Base-by-base conservation (phyloP, 2,329 filamentous ascomycete species). In the Trichoderma sp. region DNA sequence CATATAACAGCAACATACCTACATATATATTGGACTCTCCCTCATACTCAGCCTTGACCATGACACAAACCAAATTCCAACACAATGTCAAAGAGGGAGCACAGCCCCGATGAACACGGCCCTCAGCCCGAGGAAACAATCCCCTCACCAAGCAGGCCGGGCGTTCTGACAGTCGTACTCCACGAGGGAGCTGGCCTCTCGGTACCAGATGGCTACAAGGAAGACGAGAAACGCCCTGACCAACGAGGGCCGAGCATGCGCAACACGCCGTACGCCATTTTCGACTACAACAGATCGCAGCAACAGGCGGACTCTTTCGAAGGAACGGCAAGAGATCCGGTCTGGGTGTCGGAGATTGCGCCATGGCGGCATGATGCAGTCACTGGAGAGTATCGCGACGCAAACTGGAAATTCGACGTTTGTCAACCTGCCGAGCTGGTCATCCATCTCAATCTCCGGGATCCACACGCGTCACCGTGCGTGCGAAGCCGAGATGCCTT, bases 381-480 rank as follows among this genome's bases (percentile, higher is more conserved):
- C 28, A 54, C 50, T 10, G 15, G 50, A 28, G 24, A 54, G 19
- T 34, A 54, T 39, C 48, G 7, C 26, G 48, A 52, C 15, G 15
- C 48, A 3, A 52, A 28, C 7, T 52, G 28, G 48, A 52, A 52
- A 24, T 52, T 55, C 14, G 28, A 55, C 15, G 51, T 55, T 14
- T 55, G 30, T 34, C 30, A n/a, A 2, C 51, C 30, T 55, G 17
- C 51, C 24, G 51, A 55, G 26, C 14, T 55, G 30, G 30, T 30
- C 19, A 55, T 55, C 54, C 28, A 57, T 57, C 12, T 57, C 15
- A 45, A 45, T 41, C 54, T 57, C 54, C 34, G 41, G 21, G 21
- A 57, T 17, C 19, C 54, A 19, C 34, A 57, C 45, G 41, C n/a
- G 15, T 45, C 54, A n/a, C 21, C n/a, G n/a, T 43, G 30, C 30